Percentiles rank a stretch among this genome's conserved stretches.
Evolutionary conservation across 2,329 filamentous ascomycete species (phyloP).

Genomic region (Daldinia sp.): DNA sequence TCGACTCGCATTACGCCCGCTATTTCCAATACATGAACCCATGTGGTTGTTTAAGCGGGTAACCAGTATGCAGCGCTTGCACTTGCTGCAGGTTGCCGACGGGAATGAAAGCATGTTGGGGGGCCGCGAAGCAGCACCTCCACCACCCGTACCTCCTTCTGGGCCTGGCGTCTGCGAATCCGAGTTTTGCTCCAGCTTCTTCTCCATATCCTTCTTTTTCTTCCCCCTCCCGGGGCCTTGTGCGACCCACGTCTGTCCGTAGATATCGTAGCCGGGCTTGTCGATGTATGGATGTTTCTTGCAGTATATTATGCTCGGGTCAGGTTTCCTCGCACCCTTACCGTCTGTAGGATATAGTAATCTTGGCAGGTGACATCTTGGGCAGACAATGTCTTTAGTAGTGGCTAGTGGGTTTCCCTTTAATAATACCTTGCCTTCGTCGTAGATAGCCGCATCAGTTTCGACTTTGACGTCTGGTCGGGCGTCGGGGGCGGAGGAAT

Average conservation of each 20-base stretch:
- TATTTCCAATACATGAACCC: constrained; percentile 75
- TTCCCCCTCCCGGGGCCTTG: constrained; percentile 77
- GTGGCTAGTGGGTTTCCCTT: constrained; percentile 80
- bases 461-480: constrained; percentile 70
- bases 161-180: constrained; percentile 58
- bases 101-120: constrained; percentile 73
- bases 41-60: constrained; percentile 76
- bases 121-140: constrained; percentile 57
- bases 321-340: constrained; percentile 73
- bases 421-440: constrained; percentile 75
- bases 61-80: constrained; percentile 74
- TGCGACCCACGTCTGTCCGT: constrained; percentile 83
- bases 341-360: constrained; percentile 79
- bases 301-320: constrained; percentile 79
- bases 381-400: constrained; percentile 77
- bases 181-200: constrained; percentile 60
- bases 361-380: constrained; percentile 79
- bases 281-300: constrained; percentile 83
- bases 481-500: constrained; percentile 65
- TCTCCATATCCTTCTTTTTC: constrained; percentile 83
- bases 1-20: constrained; percentile 71
- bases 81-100: constrained; percentile 75
- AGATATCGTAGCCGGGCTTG: constrained; percentile 81
- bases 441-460: constrained; percentile 76
- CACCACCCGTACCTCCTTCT: constrained; percentile 57